Percentiles rank a stretch among this genome's conserved stretches.
Conservation (phyloP, 345 rosid genomes). For the Cardamine chenopodiifolia region DNA sequence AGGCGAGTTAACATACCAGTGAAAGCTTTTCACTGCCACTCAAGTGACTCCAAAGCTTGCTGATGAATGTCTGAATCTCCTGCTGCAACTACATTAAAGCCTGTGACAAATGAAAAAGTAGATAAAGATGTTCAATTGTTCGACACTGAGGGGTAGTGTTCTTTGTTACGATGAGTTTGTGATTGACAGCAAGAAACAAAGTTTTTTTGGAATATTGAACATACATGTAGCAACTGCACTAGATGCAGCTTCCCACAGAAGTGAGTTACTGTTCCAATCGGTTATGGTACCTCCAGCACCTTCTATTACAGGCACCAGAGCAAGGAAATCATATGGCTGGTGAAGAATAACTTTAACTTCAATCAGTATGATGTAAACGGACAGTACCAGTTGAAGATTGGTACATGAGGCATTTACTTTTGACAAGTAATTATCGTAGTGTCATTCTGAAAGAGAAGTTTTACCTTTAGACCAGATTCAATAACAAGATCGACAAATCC, state of each 20-base stretch:
- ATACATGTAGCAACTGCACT: conserved; percentile 64
- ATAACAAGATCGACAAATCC: conserved; percentile 94
- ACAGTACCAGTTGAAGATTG: conserved; percentile 4
- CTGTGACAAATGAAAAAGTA: conserved; percentile 46
- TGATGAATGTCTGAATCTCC: conserved; percentile 70
- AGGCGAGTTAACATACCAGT: conserved; percentile 24
- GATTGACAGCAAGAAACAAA: background rate
- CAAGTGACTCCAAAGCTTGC: conserved; percentile 44
- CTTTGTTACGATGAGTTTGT: conserved; percentile 5
- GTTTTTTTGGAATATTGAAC: conserved; percentile 1
- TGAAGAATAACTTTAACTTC: background rate
- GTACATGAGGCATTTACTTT: conserved; percentile 12
- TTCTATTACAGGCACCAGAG: conserved; percentile 88
- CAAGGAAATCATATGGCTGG: conserved; percentile 92
- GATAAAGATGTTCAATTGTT: conserved; percentile 10
- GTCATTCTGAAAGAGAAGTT: conserved; percentile 17
- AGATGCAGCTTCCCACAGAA: conserved; percentile 78
- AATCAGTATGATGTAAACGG: conserved; percentile 10
- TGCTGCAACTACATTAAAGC: conserved; percentile 82
- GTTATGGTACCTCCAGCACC: conserved; percentile 91
- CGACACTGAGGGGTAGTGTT: background rate
- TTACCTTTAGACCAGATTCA: conserved; percentile 93
- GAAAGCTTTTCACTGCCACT: conserved; percentile 41
- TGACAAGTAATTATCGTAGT: conserved; percentile 2
- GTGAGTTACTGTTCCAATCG: conserved; percentile 76